Base-by-base conservation (phyloP, 192 early-diverging fungal genomes). In the Backusella luteola region DNA sequence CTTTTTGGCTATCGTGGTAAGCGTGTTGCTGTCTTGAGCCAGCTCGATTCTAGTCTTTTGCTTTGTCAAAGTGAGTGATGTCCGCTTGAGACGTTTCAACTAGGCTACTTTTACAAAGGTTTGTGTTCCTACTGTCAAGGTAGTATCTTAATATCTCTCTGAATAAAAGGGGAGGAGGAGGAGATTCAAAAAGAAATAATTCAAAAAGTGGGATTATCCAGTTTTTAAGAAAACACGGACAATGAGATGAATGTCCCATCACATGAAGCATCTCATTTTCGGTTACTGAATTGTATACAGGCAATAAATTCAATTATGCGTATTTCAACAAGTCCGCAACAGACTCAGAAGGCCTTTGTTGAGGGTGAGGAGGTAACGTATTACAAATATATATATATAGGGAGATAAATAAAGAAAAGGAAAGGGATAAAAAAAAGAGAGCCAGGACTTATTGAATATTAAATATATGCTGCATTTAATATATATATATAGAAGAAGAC, bases 101-200 rank as follows among this genome's bases (percentile, higher is more conserved):
- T 96, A 97, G 91, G 95, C 96, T 83, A 99, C 97, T 82, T 98
- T 96, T 80, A 98, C 98, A 90, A 98, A 97, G 90, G 82, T 99
- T 73, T 94, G 99, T 80, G 69, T 99, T 70, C 87, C 91, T 76
- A 85, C 84, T 78, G 88, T 91, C 84, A 86, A 89, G 80, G 66
- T 67, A 15, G 17, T 34, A 19, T 35, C 36, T 21, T 21, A 23
- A 53, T 53, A n/a, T 6, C 3, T 59, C 8, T 23, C 9, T 21
- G 23, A 26, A 59, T 7, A 11, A 23, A 14, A 23, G 53, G 53
- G 1, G 46, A n/a, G 6, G 17, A 19, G 6, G 15, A 49, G 19
- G 46, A 17, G 46, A 17, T 44, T 44, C 14, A 49, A n/a, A 42
- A 49, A 49, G 19, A n/a, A 49, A n/a, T 6, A n/a, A 49, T 17